These are phyloP conservation scores for Paramecium primaurelia DNA, from an alignment of 73 alveolate genomes.

Conservation along the genomic window DNA sequence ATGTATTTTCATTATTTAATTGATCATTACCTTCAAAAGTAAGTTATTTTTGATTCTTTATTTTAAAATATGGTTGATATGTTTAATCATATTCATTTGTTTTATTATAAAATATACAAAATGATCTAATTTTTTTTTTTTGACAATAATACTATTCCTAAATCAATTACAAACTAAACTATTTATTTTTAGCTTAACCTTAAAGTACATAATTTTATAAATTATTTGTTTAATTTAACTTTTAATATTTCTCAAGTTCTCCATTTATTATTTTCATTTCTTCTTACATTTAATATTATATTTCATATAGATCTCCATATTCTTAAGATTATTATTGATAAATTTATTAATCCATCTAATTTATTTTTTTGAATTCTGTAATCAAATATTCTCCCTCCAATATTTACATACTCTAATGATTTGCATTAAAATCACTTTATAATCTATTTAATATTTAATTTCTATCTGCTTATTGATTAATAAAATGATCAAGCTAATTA, in stretches of 20 bases:
- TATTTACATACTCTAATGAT: not conserved
- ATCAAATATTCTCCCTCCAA: not conserved
- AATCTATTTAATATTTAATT: not conserved
- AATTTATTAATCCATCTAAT: not conserved
- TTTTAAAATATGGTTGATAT: not conserved
- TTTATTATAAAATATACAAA: not conserved
- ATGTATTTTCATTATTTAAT: not conserved
- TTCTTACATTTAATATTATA: not conserved
- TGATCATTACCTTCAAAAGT: not conserved
- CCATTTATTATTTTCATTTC: not conserved
- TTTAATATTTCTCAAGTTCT: not conserved
- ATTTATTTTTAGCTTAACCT: not conserved
- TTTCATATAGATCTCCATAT: not conserved
- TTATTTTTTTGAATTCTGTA: not conserved
- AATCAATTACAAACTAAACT: not conserved
- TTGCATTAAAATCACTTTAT: not conserved
- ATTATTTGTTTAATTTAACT: not conserved
- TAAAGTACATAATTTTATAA: not conserved
- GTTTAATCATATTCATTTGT: not conserved
- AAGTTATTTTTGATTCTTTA: not conserved
- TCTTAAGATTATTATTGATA: not conserved
- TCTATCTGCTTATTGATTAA: not conserved
- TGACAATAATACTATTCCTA: not conserved
- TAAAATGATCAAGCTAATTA: not conserved
- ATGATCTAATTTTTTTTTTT: not conserved